These are phyloP conservation scores for Elongisporangium prolatum DNA, from an alignment of 352 stramenopile species.

Conservation along the genomic window DNA sequence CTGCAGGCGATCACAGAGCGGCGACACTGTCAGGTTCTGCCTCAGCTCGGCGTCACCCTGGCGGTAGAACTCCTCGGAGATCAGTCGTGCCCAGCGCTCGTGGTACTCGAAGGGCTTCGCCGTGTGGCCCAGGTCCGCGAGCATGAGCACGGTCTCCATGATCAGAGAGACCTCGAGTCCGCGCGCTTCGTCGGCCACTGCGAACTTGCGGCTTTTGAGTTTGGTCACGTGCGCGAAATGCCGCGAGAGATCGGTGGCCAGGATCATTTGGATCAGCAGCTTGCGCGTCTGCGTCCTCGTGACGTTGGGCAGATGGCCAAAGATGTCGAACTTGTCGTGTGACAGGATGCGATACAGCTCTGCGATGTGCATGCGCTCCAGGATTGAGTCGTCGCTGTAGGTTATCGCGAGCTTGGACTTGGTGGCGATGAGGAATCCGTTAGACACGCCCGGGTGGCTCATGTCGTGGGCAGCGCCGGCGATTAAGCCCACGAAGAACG, in stretches of 20 bases:
- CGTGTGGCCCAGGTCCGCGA: constrained; percentile 59
- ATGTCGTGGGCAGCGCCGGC: constrained; percentile 90
- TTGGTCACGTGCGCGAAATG: constrained; percentile 70
- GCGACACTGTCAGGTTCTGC: constrained; percentile 44
- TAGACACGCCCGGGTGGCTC: constrained; percentile 89
- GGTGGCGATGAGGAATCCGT: constrained; percentile 89
- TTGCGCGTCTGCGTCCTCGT: constrained; percentile 44
- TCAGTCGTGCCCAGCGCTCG: constrained; percentile 50
- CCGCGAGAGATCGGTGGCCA: constrained; percentile 69
- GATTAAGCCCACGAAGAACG: constrained; percentile 65
- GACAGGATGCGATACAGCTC: constrained; percentile 61
- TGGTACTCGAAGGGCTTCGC: constrained; percentile 64
- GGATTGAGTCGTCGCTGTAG: constrained; percentile 90
- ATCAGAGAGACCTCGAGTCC: constrained; percentile 54
- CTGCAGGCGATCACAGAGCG: constrained; percentile 52
- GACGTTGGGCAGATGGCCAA: constrained; percentile 32
- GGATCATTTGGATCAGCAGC: constrained; percentile 72
- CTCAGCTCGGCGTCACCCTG: constrained; percentile 61
- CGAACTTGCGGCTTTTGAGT: constrained; percentile 69
- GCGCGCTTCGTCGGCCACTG: constrained; percentile 32
- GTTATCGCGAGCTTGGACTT: constrained; percentile 85
- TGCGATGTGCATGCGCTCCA: constrained; percentile 76
- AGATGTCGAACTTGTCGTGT: constrained; percentile 60
- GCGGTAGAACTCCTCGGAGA: constrained; percentile 65
- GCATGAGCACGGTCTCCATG: constrained; percentile 75